These are phyloP conservation scores for Selaginella moellendorffii DNA, from an alignment of 75 land plant genomes.

Conservation along the genomic window DNA sequence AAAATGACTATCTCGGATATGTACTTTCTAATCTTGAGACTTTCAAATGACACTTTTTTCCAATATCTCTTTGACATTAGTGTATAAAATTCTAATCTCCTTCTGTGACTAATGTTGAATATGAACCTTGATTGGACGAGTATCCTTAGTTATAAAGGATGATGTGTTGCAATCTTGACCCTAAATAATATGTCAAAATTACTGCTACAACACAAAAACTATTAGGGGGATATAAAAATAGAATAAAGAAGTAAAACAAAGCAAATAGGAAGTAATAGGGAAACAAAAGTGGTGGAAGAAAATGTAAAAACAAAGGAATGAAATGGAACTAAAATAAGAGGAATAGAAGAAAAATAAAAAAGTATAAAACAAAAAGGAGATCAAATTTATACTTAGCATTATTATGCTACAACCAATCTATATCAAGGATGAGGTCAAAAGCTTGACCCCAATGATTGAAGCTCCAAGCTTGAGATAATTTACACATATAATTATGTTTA, in stretches of 20 bases:
- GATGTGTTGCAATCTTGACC: not conserved
- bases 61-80: not conserved
- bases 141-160: not conserved
- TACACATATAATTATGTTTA: not conserved
- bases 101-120: not conserved
- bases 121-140: not conserved
- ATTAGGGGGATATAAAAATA: not conserved
- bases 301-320: not conserved
- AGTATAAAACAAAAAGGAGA: too few relatives aligned
- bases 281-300: not conserved
- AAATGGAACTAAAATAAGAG: not conserved
- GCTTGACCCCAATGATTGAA: not conserved
- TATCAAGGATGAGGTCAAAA: not conserved
- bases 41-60: slow-evolving; percentile 1
- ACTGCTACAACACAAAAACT: not conserved
- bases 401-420: not conserved
- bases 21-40: not conserved
- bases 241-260: not conserved
- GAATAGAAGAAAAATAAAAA: not conserved
- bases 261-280: not conserved
- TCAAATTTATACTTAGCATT: not conserved
- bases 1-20: slow-evolving; percentile 1
- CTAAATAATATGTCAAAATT: not conserved
- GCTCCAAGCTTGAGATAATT: not conserved
- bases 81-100: not conserved